Evolutionary conservation across 1,284 basidiomycete genomes (phyloP).

Genomic region (Fistulinella staudtii): DNA sequence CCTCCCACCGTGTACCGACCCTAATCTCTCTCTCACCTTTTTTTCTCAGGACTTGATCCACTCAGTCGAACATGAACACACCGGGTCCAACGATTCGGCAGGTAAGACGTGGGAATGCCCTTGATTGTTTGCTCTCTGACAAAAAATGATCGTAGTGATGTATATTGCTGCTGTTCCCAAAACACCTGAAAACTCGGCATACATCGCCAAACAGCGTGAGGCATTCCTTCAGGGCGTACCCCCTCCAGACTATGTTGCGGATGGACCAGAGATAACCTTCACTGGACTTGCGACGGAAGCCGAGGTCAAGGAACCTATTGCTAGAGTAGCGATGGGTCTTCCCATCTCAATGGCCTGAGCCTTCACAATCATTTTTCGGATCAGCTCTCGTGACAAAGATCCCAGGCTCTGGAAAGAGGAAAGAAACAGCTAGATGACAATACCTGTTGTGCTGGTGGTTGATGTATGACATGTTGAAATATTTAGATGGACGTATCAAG

Average conservation of each 20-base stretch:
- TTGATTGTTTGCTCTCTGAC: too few species aligned
- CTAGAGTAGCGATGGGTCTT: slow-evolving; percentile 31
- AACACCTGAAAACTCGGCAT: slow-evolving; percentile 59
- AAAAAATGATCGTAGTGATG: too few species aligned
- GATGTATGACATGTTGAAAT: too few species aligned
- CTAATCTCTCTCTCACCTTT: neutral
- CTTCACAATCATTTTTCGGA: too few species aligned
- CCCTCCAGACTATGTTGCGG: slow-evolving; percentile 79
- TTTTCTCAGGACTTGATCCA: slow-evolving; percentile 65
- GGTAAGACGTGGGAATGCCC: slow-evolving; percentile 48
- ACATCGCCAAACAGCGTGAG: slow-evolving; percentile 60
- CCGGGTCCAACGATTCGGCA: slow-evolving; percentile 66
- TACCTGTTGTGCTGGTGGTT: too few species aligned
- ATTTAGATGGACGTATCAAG: too few species aligned
- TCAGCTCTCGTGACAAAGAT: too few species aligned
- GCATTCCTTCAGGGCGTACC: slow-evolving; percentile 57
- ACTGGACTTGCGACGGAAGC: slow-evolving; percentile 22
- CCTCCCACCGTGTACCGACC: neutral
- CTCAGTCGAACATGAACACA: slow-evolving; percentile 72
- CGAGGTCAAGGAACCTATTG: slow-evolving; percentile 20
- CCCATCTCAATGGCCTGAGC: slow-evolving; percentile 23
- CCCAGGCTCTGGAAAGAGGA: too few species aligned
- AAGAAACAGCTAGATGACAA: too few species aligned
- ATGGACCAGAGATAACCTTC: too few species aligned
- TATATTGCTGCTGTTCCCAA: slow-evolving; percentile 81